Evolutionary conservation across 305 asterid genomes (phyloP).

Genomic region (Nicotiana rustica): DNA sequence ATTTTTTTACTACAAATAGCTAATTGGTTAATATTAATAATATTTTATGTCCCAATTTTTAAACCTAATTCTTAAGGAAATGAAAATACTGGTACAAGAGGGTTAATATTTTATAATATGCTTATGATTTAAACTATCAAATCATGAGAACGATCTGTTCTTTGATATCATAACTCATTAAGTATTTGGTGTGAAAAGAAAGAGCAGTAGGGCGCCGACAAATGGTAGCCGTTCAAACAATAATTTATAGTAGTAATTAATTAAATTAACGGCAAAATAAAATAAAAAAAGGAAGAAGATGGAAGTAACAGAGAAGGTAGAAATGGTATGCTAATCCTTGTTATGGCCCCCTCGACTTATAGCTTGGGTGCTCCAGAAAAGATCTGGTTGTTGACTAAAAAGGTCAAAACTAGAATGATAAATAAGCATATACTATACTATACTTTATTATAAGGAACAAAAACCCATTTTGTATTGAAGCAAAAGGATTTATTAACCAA

Average conservation of each 20-base stretch:
- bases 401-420: slow-evolving; percentile 26
- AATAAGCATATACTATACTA: not conserved
- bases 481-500: slow-evolving; percentile 40
- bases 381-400: slow-evolving; percentile 16
- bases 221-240: slow-evolving; percentile 16
- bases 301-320: not conserved
- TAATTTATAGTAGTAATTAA: not conserved
- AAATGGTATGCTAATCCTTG: not conserved
- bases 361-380: slow-evolving; percentile 6
- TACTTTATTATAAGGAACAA: slow-evolving; percentile 18
- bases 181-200: slow-evolving; percentile 19
- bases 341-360: not conserved
- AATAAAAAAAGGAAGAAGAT: not conserved
- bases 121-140: not conserved
- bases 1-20: no score
- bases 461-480: slow-evolving; percentile 17
- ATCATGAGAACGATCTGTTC: slow-evolving; percentile 29
- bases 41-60: no score
- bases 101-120: slow-evolving; percentile 15
- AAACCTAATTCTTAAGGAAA: not conserved
- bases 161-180: not conserved
- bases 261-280: not conserved
- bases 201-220: not conserved
- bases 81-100: not conserved
- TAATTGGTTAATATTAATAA: no score